Evolutionary conservation across 768 basidiomycete genomes (phyloP), one percentile per base, ranked within the genome.

Genomic region (Suillus plorans): DNA sequence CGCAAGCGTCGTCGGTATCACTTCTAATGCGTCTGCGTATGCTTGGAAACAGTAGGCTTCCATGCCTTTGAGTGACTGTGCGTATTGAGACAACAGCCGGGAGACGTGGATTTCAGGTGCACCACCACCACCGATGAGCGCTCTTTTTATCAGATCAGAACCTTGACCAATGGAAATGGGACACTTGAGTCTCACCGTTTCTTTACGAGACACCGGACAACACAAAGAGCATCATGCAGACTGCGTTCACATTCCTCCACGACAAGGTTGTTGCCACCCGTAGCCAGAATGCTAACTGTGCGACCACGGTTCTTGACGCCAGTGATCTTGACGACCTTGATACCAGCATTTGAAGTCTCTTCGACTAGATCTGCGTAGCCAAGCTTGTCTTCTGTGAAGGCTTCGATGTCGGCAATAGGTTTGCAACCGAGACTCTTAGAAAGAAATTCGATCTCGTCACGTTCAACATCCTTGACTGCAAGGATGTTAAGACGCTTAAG

Each of bases 21-120:
- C 92, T 77, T 99, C 97, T 58, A 99, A 84, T 1, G 97, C 95
- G 72, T 99, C 97, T 36, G 97, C 96, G 73, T 95, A 99, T 4
- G 95, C 96, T 71, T 97, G 94, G 88, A 98, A 97, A 78, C 97
- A 99, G 78, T 98, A 99, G 10, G 97, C 94, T 77, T 99, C 96
- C 91, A 98, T 98, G 58, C 97, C 97, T 77, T 91, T 97, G 66
- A 99, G 84, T 1, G 94, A 91, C 69, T 97, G 94, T 2, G 95
- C 89, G 70, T 97, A 86, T 76, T 97, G 93, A 1, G 94, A 89
- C 57, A 99, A 84, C 69, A 92, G 80, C 60, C 96, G 88, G 13
- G 97, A 99, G 50, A 97, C 92, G 74, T 99, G 94, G 68, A 99
- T 98, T 78, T 99, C 97, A 13, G 97, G 97, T 16, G 97, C 96